Evolutionary conservation across 495 filamentous ascomycete genomes (phyloP), one percentile per base, ranked within the genome.

Genomic region (Penicillium subrubescens): DNA sequence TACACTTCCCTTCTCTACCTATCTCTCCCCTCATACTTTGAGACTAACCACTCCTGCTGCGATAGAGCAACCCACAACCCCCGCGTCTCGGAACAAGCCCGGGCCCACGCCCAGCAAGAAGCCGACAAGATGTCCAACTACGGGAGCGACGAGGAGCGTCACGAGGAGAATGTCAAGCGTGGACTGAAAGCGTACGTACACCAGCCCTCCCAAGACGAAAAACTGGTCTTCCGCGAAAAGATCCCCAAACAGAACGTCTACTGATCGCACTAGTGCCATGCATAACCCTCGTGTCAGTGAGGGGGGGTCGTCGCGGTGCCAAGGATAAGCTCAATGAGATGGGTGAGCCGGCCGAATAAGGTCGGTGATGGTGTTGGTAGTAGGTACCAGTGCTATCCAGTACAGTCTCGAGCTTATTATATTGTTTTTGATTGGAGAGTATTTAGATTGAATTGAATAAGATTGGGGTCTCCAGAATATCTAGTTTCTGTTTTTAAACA

Each of bases 131-230:
- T 63, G 27, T 43, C 41, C 29, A 57, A 59, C 15, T 21, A 39
- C 25, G 23, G 5, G 14, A 59, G 56, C n/a, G 60, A 62, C 11
- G 59, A 60, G n/a, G 54, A 66, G 34, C 51, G 61, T 8, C 58
- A 57, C 43, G 58, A 66, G 27, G 54, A 25, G 8, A 69, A 69
- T 31, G 61, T 69, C 43, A 60, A 63, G 37, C 53, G 67, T 10
- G 67, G 67, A 21, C 59, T 67, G 35, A 66, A 67, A 57, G 64
- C 67, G 67, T 69, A 59, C 19, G 67, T 67, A 33, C 31, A 46
- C 56, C 56, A 57, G 35, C 56, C 35, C 17, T 25, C 4, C 8
- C 7, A 4, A 14, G 11, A 15, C 23, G 27, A 11, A 44, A 61
- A 50, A 41, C 59, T 33, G 27, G 29, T 52, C n/a, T n/a, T 27